A percentile compares a stretch with the other conserved stretches of the same genome.
These are phyloP conservation scores for Phytophthora syringae DNA, from an alignment of 352 stramenopile species.

Conservation along the genomic window DNA sequence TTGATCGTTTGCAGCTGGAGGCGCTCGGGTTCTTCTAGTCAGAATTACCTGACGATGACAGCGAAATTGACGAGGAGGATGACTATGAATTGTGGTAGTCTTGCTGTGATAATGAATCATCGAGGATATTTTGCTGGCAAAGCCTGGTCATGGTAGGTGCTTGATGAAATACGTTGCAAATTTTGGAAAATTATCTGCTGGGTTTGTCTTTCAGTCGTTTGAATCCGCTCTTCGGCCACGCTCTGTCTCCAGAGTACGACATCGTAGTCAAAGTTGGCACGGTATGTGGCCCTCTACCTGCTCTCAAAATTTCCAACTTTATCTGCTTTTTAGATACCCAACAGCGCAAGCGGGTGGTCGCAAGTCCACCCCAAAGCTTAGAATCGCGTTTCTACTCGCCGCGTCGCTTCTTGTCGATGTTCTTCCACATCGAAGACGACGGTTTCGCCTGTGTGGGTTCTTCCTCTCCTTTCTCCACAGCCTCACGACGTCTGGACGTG, in stretches of 20 bases:
- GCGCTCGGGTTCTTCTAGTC: conserved; percentile 60
- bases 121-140: not conserved
- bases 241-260: no score
- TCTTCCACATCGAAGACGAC: conserved; percentile 58
- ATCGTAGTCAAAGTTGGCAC: no score
- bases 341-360: conserved; percentile 48
- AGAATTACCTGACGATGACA: conserved; percentile 8
- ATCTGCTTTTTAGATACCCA: no score
- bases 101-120: not conserved
- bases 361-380: conserved; percentile 38
- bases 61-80: not conserved
- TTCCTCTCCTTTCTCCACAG: conserved; percentile 22
- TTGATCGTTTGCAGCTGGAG: conserved; percentile 54
- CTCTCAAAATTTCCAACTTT: no score
- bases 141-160: no score
- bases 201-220: no score
- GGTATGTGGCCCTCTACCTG: no score
- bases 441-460: conserved; percentile 7
- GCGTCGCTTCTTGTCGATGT: conserved; percentile 46
- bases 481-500: conserved; percentile 23
- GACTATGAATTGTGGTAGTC: not conserved
- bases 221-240: no score
- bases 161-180: no score
- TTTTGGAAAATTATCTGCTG: no score
- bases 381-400: conserved; percentile 18